Base-by-base conservation (phyloP, 371 early-diverging fungal species). In the Dinochytrium kinnereticum region DNA sequence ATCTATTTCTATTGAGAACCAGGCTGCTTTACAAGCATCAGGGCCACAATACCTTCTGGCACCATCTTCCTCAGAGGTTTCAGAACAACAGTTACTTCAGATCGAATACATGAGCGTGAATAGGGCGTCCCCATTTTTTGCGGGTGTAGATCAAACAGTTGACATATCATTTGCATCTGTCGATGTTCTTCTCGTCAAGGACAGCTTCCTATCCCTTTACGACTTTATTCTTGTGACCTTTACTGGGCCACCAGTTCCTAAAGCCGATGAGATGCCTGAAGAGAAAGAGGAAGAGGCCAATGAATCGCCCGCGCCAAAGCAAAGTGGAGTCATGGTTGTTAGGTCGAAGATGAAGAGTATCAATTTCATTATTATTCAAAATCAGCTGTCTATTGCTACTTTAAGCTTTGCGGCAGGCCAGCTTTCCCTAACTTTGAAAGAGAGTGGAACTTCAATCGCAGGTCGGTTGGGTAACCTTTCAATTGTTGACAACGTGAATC, bases 181-280 rank as follows among this genome's bases (percentile, higher is more conserved):
- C 36, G 92, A 92, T 37, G 85, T 96, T 76, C 89, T 93, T 51
- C 86, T 97, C 0, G 93, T 95, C 0, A 91, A 91, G 44, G 93
- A 92, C 78, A 93, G 94, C 51, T 91, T 98, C 0, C 78, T 97
- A 53, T 89, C 89, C 0, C 80, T 95, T 7, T 93, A 96, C 78
- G 93, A 94, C 77, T 96, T 93, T 76, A 78, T 96, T 1, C 79
- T 97, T 30, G 89, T 89, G 33, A 97, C 97, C 0, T 98, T 98
- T 80, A 90, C 92, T 37, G 66, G 66, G 17, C 3, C 13, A 2
- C 24, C 66, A 10, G 0, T 71, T 82, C 36, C 30, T n/a, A 50
- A 57, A n/a, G 26, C 36, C 2, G 51, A 49, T 19, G 33, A 19
- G 31, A 34, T 28, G 5, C 44, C 30, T 24, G 33, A 33, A 17